A percentile compares a stretch with the other conserved stretches of the same genome.
Evolutionary conservation across 805 yeast genomes (phyloP).

Genomic region (Candida jianshihensis): DNA sequence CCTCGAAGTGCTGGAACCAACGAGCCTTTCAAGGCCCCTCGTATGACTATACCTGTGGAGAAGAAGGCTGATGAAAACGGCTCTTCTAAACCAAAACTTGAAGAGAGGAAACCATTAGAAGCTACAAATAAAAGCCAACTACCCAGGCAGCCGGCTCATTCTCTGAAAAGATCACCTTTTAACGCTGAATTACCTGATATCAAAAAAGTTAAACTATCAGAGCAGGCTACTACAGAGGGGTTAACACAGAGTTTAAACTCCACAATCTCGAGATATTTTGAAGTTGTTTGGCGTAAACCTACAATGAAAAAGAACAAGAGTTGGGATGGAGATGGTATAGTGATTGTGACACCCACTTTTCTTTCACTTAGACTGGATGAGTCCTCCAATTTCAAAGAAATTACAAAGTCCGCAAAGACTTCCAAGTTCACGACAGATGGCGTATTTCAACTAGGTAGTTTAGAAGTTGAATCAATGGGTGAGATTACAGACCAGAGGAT

Average conservation of each 20-base stretch:
- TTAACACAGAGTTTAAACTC: no score
- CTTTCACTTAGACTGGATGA: slow-evolving; percentile 28
- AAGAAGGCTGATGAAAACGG: not conserved
- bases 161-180: not conserved
- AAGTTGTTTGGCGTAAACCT: slow-evolving; percentile 44
- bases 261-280: slow-evolving; percentile 11
- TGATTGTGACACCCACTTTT: slow-evolving; percentile 26
- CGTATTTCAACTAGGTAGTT: slow-evolving; percentile 44
- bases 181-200: not conserved
- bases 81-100: not conserved
- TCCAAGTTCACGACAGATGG: slow-evolving; percentile 27
- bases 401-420: slow-evolving; percentile 9
- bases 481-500: slow-evolving; percentile 27
- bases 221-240: not conserved
- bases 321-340: slow-evolving; percentile 90
- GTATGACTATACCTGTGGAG: slow-evolving; percentile 6
- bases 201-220: not conserved
- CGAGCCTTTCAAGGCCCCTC: slow-evolving; percentile 12
- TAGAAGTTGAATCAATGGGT: slow-evolving; percentile 58
- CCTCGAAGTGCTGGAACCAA: slow-evolving; percentile 5
- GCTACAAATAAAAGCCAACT: not conserved
- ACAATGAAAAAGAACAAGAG: slow-evolving; percentile 76
- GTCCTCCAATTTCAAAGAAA: slow-evolving; percentile 25
- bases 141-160: not conserved
- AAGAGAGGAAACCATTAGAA: not conserved